A percentile compares a stretch with the other conserved stretches of the same genome.
Conservation (phyloP, 495 filamentous ascomycete species). For the Penicillium bovifimosum region DNA sequence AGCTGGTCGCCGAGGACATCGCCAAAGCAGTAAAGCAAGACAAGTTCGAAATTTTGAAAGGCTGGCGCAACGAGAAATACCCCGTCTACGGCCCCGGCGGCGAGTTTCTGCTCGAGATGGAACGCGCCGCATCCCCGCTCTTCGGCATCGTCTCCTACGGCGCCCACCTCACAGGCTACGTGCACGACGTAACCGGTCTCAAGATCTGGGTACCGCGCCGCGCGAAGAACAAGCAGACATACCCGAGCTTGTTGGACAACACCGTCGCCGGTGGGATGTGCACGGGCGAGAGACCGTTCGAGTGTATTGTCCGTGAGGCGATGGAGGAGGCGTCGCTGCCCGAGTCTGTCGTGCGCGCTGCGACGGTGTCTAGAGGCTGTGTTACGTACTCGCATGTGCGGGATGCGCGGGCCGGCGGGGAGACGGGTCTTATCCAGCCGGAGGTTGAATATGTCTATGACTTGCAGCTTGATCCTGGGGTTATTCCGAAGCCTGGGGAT, state of each 20-base stretch:
- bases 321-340: constrained; percentile 87
- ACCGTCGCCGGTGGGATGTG: constrained; percentile 87
- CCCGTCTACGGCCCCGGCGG: constrained; percentile 64
- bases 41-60: constrained; percentile 65
- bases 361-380: constrained; percentile 55
- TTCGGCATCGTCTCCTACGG: constrained; percentile 87
- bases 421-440: constrained; percentile 81
- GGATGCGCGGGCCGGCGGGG: constrained; percentile 72
- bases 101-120: constrained; percentile 67
- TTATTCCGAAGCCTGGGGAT: constrained; percentile 70
- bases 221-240: constrained; percentile 72
- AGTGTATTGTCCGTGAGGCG: constrained; percentile 78
- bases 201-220: constrained; percentile 82
- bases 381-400: constrained; percentile 84
- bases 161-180: constrained; percentile 80
- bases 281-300: constrained; percentile 67
- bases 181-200: constrained; percentile 54
- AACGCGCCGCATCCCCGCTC: constrained; percentile 71
- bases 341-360: constrained; percentile 57
- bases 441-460: constrained; percentile 93
- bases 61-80: constrained; percentile 89
- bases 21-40: constrained; percentile 56
- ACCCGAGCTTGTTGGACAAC: constrained; percentile 86
- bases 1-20: constrained; percentile 52
- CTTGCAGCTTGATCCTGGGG: constrained; percentile 63